Evolutionary conservation across 352 stramenopile genomes (phyloP).

Genomic region (Phytopythium ostracodes): DNA sequence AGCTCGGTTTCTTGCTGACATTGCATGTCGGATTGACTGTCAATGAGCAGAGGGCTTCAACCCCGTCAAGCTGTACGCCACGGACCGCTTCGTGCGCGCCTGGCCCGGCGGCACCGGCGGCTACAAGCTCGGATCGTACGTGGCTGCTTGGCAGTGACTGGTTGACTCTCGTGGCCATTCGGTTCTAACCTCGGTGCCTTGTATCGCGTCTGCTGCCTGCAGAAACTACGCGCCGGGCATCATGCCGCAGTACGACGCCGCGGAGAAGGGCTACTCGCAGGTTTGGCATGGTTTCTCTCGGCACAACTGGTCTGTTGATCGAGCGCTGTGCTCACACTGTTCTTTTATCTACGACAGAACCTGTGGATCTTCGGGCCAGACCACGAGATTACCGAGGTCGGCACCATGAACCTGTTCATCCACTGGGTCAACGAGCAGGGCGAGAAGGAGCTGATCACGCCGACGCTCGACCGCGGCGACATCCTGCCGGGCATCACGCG

Average conservation of each 20-base stretch:
- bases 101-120: constrained; percentile 95
- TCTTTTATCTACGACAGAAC: no score
- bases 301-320: no score
- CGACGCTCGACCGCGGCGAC: constrained; percentile 91
- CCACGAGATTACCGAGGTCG: constrained; percentile 86
- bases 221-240: constrained; percentile 91
- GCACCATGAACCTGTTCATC: constrained; percentile 99
- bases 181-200: background rate
- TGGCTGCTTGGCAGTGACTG: background rate
- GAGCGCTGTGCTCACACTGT: no score
- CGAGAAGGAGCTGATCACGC: constrained; percentile 93
- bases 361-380: constrained; percentile 96
- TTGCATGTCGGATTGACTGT: no score
- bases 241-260: constrained; percentile 87
- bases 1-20: no score
- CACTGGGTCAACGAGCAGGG: constrained; percentile 92
- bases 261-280: constrained; percentile 84
- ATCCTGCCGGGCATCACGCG: constrained; percentile 97
- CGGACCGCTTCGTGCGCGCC: constrained; percentile 92
- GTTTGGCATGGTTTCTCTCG: no score
- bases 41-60: constrained; percentile 75
- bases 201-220: background rate
- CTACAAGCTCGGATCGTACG: constrained; percentile 90
- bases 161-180: background rate
- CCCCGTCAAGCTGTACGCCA: constrained; percentile 88